Conservation (phyloP, 1,284 basidiomycete species). For the Cutaneotrichosporon cavernicola region DNA sequence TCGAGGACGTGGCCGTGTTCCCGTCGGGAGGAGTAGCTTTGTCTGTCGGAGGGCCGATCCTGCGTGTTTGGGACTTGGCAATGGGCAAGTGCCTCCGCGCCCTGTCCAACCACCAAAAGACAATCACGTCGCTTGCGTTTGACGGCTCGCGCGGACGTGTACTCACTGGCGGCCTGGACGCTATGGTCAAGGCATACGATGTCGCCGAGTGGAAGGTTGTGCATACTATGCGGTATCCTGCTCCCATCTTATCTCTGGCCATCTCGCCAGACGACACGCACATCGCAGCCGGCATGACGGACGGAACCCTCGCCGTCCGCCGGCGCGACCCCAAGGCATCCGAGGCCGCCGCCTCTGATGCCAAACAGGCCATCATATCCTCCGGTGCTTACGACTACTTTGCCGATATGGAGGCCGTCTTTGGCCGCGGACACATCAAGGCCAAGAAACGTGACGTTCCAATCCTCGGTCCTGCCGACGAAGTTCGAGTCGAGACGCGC, state of each 20-base stretch:
- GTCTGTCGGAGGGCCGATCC: constrained; percentile 85
- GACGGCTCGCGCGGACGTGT: constrained; percentile 67
- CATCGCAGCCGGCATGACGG: constrained; percentile 92
- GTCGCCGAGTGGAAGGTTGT: constrained; percentile 90
- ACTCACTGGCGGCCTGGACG: constrained; percentile 87
- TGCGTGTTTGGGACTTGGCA: constrained; percentile 93
- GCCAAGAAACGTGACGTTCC: constrained; percentile 57
- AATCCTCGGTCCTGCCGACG: constrained; percentile 61
- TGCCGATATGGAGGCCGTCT: constrained; percentile 60
- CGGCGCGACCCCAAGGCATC: constrained; percentile 73
- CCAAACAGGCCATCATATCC: constrained; percentile 57
- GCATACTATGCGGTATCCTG: constrained; percentile 98
- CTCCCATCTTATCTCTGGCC: constrained; percentile 86
- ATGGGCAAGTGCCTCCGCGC: constrained; percentile 85
- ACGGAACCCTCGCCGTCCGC: constrained; percentile 88
- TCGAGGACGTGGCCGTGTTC: constrained; percentile 93
- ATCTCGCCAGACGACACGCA: constrained; percentile 96
- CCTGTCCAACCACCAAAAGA: constrained; percentile 96
- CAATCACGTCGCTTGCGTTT: constrained; percentile 84
- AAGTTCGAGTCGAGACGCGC: constrained; percentile 72
- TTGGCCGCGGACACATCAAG: constrained; percentile 63
- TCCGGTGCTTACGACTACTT: constrained; percentile 72
- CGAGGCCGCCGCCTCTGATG: constrained; percentile 58
- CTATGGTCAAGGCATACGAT: constrained; percentile 99
- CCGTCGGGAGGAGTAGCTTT: constrained; percentile 84